Evolutionary conservation across 2,329 filamentous ascomycete genomes (phyloP).

Genomic region (Pseudogymnoascus sp.): DNA sequence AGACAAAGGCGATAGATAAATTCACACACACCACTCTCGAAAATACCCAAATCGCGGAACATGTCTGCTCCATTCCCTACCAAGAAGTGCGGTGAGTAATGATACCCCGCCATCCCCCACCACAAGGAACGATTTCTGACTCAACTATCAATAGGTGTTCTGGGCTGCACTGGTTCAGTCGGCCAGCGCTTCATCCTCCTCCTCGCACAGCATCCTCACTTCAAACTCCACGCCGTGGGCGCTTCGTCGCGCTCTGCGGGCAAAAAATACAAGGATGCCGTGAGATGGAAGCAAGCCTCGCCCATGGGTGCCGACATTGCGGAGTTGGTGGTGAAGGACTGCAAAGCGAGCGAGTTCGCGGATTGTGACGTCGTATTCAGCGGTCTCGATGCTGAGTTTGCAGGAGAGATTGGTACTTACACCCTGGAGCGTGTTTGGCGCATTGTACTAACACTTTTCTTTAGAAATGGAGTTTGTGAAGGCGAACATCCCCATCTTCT

Average conservation of each 20-base stretch:
- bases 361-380: slow-evolving; percentile 93
- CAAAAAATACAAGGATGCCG: slow-evolving; percentile 90
- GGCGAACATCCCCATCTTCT: slow-evolving; percentile 85
- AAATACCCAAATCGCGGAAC: neutral
- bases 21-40: neutral
- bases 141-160: slow-evolving; percentile 46
- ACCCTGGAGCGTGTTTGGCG: neutral
- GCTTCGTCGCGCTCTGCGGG: slow-evolving; percentile 83
- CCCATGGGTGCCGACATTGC: slow-evolving; percentile 70
- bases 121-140: neutral
- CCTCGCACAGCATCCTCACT: slow-evolving; percentile 76
- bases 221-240: slow-evolving; percentile 79
- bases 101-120: neutral
- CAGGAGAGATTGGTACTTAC: slow-evolving; percentile 75
- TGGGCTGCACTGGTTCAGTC: slow-evolving; percentile 88
- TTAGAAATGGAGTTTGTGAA: slow-evolving; percentile 84
- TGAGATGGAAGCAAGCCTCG: slow-evolving; percentile 84
- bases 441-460: slow-evolving; percentile 13
- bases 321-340: slow-evolving; percentile 77
- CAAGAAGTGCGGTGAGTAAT: slow-evolving; percentile 43
- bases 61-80: slow-evolving; percentile 37
- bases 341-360: slow-evolving; percentile 69
- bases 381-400: slow-evolving; percentile 85
- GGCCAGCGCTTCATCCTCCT: slow-evolving; percentile 93
- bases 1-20: neutral